Percentiles rank a stretch among this genome's conserved stretches.
These are phyloP conservation scores for Psilocybe cubensis DNA, from an alignment of 768 basidiomycete species.

Conservation along the genomic window DNA sequence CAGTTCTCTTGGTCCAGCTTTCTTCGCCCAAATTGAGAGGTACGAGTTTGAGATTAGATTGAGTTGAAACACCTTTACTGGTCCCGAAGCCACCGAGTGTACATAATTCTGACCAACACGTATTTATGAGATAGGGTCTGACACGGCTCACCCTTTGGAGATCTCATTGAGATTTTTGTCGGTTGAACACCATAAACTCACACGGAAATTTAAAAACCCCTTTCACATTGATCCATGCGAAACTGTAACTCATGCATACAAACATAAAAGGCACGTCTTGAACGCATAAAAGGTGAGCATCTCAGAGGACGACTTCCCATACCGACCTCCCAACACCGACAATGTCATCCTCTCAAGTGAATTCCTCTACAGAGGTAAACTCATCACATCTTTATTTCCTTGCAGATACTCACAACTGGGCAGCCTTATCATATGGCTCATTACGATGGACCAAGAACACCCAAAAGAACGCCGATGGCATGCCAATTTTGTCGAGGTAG, in stretches of 20 bases:
- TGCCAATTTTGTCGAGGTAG: conserved; percentile 75
- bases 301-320: background rate
- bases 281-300: conserved; percentile 14
- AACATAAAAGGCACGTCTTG: background rate
- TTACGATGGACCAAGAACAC: conserved; percentile 29
- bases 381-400: background rate
- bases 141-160: background rate
- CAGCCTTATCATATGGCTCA: conserved; percentile 12
- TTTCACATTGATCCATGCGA: conserved; percentile 8
- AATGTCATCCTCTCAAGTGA: conserved; percentile 2
- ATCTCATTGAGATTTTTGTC: conserved; percentile 2
- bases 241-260: conserved; percentile 2
- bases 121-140: conserved; percentile 7
- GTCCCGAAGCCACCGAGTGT: conserved; percentile 9
- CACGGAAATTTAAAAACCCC: conserved; percentile 16
- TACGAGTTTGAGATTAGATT: background rate
- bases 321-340: background rate
- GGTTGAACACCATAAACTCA: conserved; percentile 10
- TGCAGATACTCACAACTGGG: background rate
- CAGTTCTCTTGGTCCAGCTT: too few relatives aligned
- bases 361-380: conserved; percentile 15
- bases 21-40: background rate
- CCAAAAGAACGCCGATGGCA: conserved; percentile 66
- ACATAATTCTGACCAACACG: background rate
- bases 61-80: conserved; percentile 1